These are phyloP conservation scores for Stemphylium beticola DNA, from an alignment of 2,329 filamentous ascomycete species.

Conservation along the genomic window DNA sequence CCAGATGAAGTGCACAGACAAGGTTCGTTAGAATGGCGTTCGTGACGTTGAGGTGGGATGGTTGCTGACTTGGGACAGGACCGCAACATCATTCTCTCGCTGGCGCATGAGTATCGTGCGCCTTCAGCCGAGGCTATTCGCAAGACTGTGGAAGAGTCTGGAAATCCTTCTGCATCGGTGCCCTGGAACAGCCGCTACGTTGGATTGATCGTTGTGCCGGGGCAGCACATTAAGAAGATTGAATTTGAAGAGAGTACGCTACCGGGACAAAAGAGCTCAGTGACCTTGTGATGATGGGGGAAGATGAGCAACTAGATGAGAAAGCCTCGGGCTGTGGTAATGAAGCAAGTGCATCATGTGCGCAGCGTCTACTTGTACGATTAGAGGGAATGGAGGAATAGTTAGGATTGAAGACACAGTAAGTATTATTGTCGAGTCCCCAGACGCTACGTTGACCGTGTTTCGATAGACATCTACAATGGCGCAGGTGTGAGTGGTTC, in stretches of 20 bases:
- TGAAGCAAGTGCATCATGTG: not conserved
- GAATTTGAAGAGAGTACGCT: conserved; percentile 73
- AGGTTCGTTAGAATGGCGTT: conserved; percentile 59
- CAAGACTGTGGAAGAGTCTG: conserved; percentile 39
- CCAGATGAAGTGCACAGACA: conserved; percentile 92
- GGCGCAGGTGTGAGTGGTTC: not conserved
- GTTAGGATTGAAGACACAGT: not conserved
- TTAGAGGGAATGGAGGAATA: not conserved
- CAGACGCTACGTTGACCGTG: no score
- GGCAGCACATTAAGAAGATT: conserved; percentile 83
- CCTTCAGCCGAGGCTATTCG: conserved; percentile 60
- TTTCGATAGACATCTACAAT: not conserved
- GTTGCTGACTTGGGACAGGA: conserved; percentile 62
- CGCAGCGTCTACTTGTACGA: not conserved
- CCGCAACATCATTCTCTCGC: conserved; percentile 82
- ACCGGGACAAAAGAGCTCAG: conserved; percentile 30
- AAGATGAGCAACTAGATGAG: not conserved
- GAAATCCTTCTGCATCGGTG: conserved; percentile 58
- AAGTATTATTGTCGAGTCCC: not conserved
- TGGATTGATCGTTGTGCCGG: conserved; percentile 87
- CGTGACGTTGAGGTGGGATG: not conserved
- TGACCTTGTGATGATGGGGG: conserved; percentile 27
- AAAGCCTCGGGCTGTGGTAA: not conserved
- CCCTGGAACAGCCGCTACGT: conserved; percentile 86
- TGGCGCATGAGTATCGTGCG: conserved; percentile 87